Evolutionary conservation across 2,329 filamentous ascomycete species (phyloP), one percentile per base, ranked within the genome.

Genomic region (Exophiala mesophila): DNA sequence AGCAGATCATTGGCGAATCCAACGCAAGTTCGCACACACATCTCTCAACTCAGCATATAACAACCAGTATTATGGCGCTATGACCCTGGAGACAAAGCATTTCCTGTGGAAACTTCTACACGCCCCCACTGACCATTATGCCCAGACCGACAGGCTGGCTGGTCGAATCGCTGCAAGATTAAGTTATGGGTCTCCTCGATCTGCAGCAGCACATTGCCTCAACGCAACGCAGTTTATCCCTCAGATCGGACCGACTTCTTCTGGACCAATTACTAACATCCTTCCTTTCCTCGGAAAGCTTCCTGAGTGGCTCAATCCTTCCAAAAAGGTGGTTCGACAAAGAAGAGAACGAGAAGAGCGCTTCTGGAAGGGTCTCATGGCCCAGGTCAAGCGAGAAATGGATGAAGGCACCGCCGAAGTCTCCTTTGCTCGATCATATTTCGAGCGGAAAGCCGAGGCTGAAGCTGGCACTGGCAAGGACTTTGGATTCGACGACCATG

Each of bases 401-500:
- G 39, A 40, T 8, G 21, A 23, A 10, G 41, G 43, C 15, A 45
- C 20, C n/a, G 45, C 41, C 17, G 26, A 17, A 10, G 36, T 43
- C 10, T 48, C 44, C 8, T 51, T 42, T 29, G 45, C 48, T 6
- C 29, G 45, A 29, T 38, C 40, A 15, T 51, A 51, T 31, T 42
- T 49, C 16, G 32, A 34, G 17, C 8, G 32, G 6, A 34, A 19
- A 19, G 32, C 15, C 17, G 32, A 48, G n/a, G 44, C 39, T 7
- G 26, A 13, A 3, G 36, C 28, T 8, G 23, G 34, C 13, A 29
- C 10, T 21, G 28, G 34, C 32, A 34, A 34, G 34, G 18, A 36
- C 38, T 39, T 37, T 21, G 17, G 48, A 3, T 49, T 47, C 13
- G 55, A 56, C 41, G 55, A 57, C 35, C 49, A 54, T 26, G 55